Conservation (phyloP, 345 rosid genomes). For the Bruguiera gymnorhiza region DNA sequence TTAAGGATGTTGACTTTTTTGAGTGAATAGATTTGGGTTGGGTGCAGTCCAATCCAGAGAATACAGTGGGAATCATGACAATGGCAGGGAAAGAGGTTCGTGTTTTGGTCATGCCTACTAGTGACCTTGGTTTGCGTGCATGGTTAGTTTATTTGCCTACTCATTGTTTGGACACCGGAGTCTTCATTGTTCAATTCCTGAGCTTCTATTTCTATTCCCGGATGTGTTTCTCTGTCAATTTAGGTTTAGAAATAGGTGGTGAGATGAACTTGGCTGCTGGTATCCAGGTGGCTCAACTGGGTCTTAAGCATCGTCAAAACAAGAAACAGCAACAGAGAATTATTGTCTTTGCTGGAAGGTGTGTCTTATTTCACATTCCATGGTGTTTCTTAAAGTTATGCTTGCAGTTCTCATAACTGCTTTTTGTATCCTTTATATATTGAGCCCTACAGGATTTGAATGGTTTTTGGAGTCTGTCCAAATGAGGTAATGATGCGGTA, state of each 20-base stretch:
- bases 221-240: not conserved
- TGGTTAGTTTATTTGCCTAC: slow-evolving; percentile 37
- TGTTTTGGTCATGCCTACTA: slow-evolving; percentile 67
- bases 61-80: slow-evolving; percentile 67
- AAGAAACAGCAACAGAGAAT: slow-evolving; percentile 92
- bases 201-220: not conserved
- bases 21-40: slow-evolving; percentile 9
- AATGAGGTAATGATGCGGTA: too few species aligned
- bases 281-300: slow-evolving; percentile 88
- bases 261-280: slow-evolving; percentile 87
- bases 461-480: too few species aligned
- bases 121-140: slow-evolving; percentile 77
- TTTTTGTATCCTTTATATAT: too few species aligned
- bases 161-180: too few species aligned
- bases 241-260: slow-evolving; percentile 87
- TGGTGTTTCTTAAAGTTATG: not conserved
- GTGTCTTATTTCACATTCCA: not conserved
- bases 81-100: slow-evolving; percentile 85
- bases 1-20: not conserved
- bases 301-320: slow-evolving; percentile 95
- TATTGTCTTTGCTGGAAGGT: slow-evolving; percentile 97
- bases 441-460: too few species aligned
- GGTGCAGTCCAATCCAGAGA: slow-evolving; percentile 73
- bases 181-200: not conserved
- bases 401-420: slow-evolving; percentile 1